phyloP scores from a whole-genome alignment of 192 early-diverging fungal species.

The Backusella westeae region DNA sequence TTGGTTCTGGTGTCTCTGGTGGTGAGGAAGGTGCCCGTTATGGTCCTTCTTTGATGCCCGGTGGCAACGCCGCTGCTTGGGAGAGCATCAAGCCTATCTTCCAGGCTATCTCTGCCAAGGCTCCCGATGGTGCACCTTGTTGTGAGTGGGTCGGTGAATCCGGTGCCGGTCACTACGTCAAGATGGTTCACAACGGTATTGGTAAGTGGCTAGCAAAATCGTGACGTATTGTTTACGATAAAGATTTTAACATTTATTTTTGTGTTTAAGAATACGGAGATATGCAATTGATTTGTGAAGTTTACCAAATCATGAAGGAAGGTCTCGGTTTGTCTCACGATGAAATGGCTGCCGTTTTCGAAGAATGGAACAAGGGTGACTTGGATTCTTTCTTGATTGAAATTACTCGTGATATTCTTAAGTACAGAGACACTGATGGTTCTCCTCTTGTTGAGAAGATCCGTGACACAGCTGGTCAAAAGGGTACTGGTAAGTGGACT shows the following conservation, averaged over 20 bases:
- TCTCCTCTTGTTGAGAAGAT: slow-evolving; percentile 90
- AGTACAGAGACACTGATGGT: slow-evolving; percentile 90
- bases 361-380: slow-evolving; percentile 96
- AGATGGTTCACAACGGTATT: slow-evolving; percentile 99
- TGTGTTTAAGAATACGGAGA: slow-evolving; percentile 80
- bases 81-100: slow-evolving; percentile 93
- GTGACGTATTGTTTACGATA: background rate
- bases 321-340: slow-evolving; percentile 78
- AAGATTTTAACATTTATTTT: slow-evolving; percentile 5
- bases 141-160: slow-evolving; percentile 99
- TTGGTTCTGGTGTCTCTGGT: slow-evolving; percentile 97
- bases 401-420: slow-evolving; percentile 92
- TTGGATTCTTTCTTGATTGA: slow-evolving; percentile 97
- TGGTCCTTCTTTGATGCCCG: slow-evolving; percentile 97
- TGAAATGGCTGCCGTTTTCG: slow-evolving; percentile 88
- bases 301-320: slow-evolving; percentile 91
- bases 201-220: slow-evolving; percentile 35
- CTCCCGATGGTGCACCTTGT: slow-evolving; percentile 84
- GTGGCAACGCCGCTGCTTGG: slow-evolving; percentile 93
- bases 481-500: slow-evolving; percentile 99
- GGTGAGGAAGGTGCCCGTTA: slow-evolving; percentile 98
- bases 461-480: slow-evolving; percentile 95
- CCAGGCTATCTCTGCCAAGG: slow-evolving; percentile 92
- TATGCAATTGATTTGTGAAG: slow-evolving; percentile 98
- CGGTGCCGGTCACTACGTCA: slow-evolving; percentile 98